Conservation (phyloP, 176 grass and related monocot species). For the Paspalum notatum region DNA sequence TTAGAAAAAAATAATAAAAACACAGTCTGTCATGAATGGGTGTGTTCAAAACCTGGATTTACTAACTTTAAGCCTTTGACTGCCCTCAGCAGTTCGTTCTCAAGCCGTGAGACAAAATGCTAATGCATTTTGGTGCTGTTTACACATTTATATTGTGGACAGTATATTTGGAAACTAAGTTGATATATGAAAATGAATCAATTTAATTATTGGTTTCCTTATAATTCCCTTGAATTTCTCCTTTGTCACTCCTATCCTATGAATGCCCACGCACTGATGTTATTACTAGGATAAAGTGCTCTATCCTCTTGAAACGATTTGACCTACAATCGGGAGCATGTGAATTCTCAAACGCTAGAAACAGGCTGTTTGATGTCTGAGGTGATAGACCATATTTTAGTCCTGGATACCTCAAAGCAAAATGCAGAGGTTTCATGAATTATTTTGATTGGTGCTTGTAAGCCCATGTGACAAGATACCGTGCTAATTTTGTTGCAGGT, state of each 20-base stretch:
- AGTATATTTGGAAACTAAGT: conserved; percentile 13
- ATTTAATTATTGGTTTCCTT: neutral
- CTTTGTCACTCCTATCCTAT: neutral
- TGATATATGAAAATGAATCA: neutral
- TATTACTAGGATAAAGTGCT: neutral
- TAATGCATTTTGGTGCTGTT: neutral
- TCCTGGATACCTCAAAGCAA: neutral
- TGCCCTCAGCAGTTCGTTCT: neutral
- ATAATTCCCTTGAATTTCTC: neutral
- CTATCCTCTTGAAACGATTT: conserved; percentile 15
- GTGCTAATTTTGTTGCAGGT: conserved; percentile 52
- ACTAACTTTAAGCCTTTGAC: conserved; percentile 28
- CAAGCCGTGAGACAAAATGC: neutral
- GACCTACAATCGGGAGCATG: neutral
- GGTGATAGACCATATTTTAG: neutral
- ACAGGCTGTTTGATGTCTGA: neutral
- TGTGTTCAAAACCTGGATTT: conserved; percentile 17
- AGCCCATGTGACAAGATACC: conserved; percentile 7
- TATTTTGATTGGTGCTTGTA: neutral
- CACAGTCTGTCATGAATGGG: neutral
- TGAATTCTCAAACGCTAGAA: neutral
- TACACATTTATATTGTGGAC: neutral
- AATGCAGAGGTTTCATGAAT: neutral
- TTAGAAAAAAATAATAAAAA: conserved; percentile 15
- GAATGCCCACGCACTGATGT: neutral